Percentiles rank a stretch among this genome's conserved stretches.
Conservation (phyloP, 2,329 filamentous ascomycete species). For the Nemania abortiva region DNA sequence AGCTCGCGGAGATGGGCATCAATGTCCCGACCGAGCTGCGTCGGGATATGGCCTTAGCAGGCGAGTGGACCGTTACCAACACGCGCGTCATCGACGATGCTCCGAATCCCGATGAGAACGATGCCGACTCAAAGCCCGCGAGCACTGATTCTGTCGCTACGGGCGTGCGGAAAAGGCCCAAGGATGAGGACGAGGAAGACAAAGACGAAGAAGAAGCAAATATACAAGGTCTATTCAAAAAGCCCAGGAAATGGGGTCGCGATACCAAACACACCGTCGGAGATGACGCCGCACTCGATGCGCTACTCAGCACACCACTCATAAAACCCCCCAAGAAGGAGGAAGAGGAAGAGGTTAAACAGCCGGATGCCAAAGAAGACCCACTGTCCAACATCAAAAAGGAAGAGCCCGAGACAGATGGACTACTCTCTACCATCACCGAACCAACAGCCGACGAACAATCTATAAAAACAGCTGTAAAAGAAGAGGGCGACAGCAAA, state of each 20-base stretch:
- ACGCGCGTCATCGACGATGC: constrained; percentile 68
- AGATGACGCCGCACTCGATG: constrained; percentile 71
- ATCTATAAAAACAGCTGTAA: constrained; percentile 36
- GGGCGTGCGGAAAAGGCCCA: constrained; percentile 70
- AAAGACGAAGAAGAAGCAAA: constrained; percentile 70
- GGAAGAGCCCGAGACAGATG: constrained; percentile 53
- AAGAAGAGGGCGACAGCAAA: constrained; percentile 49
- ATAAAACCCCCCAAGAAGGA: constrained; percentile 48
- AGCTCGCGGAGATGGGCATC: constrained; percentile 89
- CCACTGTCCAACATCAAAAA: constrained; percentile 56
- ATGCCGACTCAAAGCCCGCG: constrained; percentile 52
- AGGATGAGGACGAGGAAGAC: constrained; percentile 55
- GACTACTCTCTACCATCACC: constrained; percentile 18
- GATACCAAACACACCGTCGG: constrained; percentile 64
- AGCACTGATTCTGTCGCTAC: constrained; percentile 63
- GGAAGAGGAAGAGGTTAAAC: constrained; percentile 31
- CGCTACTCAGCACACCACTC: constrained; percentile 62
- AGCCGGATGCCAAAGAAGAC: constrained; percentile 38
- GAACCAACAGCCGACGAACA: constrained; percentile 18
- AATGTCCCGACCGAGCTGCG: constrained; percentile 83
- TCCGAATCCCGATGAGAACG: constrained; percentile 54
- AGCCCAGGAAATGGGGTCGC: constrained; percentile 66
- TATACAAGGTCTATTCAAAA: constrained; percentile 70
- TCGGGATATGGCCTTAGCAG: constrained; percentile 85
- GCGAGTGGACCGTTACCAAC: constrained; percentile 84